Base-by-base conservation (phyloP, 805 yeast species). In the Sugiyamaella chiloensis region DNA sequence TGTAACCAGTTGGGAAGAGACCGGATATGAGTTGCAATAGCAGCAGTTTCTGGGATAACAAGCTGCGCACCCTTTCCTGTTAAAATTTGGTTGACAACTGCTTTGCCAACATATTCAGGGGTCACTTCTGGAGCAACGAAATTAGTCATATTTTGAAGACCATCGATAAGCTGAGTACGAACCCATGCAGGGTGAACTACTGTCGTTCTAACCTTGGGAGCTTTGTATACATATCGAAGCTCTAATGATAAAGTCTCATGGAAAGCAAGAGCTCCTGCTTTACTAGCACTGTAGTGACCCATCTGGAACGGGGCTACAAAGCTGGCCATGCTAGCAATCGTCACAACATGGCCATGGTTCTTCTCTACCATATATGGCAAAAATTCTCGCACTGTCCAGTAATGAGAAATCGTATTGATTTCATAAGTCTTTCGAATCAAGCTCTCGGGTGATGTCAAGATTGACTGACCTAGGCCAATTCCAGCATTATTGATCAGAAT, bases 401-500 rank as follows among this genome's bases (percentile, higher is more conserved):
- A 83, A 56, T 80, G 78, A 7, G 89, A 76, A 14, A 82, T 55
- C 41, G 82, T 67, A 53, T 87, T 85, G n/a, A 84, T 79, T 31
- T 74, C 70, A 30, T 85, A 68, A 4, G 80, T 74, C 37, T 65
- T 69, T 50, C 82, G 82, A 48, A 86, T 78, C 42, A 79, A 82
- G 1, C 70, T 73, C 52, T 72, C 74, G 3, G 74, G 59, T 46
- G 79, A 64, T n/a, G 79, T 79, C 20, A 80, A 50, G 9, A 86
- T 58, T 1, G 77, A 60, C 51, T 76, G 75, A 0, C 87, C 87
- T 3, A 69, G 66, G 12, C 83, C 73, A 16, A 84, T 75, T 0
- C 86, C 95, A 1, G 93, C 95, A 62, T 86, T 86, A 61, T 87
- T 86, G 42, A 86, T 74, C 12, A 86, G 66, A 2, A 85, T 68